Percentiles rank a stretch among this genome's conserved stretches.
phyloP scores from a whole-genome alignment of 805 yeast genomes.

The Candida germanica region DNA sequence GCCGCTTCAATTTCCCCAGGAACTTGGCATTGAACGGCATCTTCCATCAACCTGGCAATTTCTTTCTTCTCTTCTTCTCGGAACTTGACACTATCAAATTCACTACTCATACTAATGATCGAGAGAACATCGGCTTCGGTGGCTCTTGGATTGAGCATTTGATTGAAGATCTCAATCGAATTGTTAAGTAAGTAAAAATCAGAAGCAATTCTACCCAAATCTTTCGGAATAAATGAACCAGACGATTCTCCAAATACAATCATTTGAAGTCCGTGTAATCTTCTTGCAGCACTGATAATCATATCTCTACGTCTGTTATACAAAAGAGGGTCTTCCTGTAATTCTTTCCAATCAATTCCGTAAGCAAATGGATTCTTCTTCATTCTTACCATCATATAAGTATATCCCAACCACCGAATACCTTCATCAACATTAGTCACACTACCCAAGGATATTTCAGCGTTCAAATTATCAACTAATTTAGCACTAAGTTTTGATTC shows the following conservation, averaged over 20 bases:
- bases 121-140: constrained; percentile 90
- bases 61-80: constrained; percentile 86
- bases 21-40: constrained; percentile 72
- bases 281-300: constrained; percentile 75
- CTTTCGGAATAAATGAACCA: constrained; percentile 77
- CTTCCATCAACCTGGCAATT: constrained; percentile 56
- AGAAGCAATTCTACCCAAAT: constrained; percentile 90
- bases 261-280: constrained; percentile 88
- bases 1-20: constrained; percentile 73
- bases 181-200: constrained; percentile 86
- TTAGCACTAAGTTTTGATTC: constrained; percentile 79
- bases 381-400: constrained; percentile 93
- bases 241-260: constrained; percentile 85
- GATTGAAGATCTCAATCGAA: constrained; percentile 85
- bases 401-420: constrained; percentile 96
- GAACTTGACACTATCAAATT: constrained; percentile 84
- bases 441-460: constrained; percentile 93
- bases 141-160: constrained; percentile 76
- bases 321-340: constrained; percentile 78
- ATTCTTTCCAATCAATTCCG: constrained; percentile 84
- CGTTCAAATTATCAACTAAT: constrained; percentile 88
- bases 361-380: constrained; percentile 88
- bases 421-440: constrained; percentile 95
- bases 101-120: constrained; percentile 87
- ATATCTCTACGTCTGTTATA: constrained; percentile 70